Evolutionary conservation across 2,329 filamentous ascomycete species (phyloP).

Genomic region (Lachnellula willkommii): DNA sequence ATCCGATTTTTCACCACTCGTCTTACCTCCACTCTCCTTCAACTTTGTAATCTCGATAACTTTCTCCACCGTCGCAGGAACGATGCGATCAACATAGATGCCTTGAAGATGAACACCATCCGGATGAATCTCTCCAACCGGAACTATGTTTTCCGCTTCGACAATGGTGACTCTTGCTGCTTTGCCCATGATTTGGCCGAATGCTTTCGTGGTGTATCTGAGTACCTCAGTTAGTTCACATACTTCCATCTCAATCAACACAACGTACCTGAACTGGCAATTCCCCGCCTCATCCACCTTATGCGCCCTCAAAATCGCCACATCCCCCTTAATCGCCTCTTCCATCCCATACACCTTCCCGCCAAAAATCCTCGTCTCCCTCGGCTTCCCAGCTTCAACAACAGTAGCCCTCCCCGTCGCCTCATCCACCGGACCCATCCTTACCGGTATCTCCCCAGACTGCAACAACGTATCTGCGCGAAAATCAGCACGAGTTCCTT

Average conservation of each 20-base stretch:
- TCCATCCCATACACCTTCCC: conserved; percentile 73
- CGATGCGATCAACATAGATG: conserved; percentile 77
- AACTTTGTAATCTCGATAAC: conserved; percentile 65
- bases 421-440: conserved; percentile 51
- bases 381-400: conserved; percentile 57
- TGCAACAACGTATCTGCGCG: conserved; percentile 56
- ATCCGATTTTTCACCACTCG: conserved; percentile 33
- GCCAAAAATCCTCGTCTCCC: conserved; percentile 68
- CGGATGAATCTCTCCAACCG: conserved; percentile 65
- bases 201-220: conserved; percentile 68
- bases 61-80: conserved; percentile 67
- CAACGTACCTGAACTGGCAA: conserved; percentile 64
- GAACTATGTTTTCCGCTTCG: conserved; percentile 80
- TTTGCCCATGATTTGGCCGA: conserved; percentile 74
- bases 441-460: conserved; percentile 61
- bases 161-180: conserved; percentile 74
- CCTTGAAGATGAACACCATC: conserved; percentile 74
- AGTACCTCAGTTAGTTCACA: neutral
- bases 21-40: conserved; percentile 36
- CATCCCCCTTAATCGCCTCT: conserved; percentile 68
- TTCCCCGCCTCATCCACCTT: conserved; percentile 74
- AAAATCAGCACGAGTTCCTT: neutral
- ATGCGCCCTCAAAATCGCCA: conserved; percentile 71
- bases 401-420: conserved; percentile 34
- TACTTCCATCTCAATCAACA: neutral